Percentiles rank a stretch among this genome's conserved stretches.
Evolutionary conservation across 208 protist genomes (phyloP).

Genomic region (Zelonia costaricensis): DNA sequence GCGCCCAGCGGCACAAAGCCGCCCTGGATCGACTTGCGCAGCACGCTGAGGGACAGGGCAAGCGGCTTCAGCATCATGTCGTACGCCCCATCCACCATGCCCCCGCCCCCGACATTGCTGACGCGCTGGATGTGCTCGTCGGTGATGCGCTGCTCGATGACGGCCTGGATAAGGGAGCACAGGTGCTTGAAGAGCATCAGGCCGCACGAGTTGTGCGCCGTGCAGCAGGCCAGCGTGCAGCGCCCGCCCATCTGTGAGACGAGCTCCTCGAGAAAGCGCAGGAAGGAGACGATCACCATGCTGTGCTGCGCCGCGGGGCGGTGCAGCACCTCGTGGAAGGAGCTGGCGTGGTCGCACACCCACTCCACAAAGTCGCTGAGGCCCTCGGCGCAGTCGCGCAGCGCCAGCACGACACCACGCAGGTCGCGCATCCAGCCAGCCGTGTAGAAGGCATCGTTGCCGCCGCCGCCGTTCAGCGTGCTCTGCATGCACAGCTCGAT

Average conservation of each 20-base stretch:
- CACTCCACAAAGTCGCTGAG: constrained; percentile 81
- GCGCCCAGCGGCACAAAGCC: constrained; percentile 80
- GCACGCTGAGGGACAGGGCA: constrained; percentile 59
- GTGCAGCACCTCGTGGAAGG: constrained; percentile 46
- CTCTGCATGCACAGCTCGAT: constrained; percentile 74
- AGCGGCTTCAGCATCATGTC: constrained; percentile 83
- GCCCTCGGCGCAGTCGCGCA: constrained; percentile 40
- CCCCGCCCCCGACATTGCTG: constrained; percentile 12
- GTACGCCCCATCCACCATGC: constrained; percentile 47
- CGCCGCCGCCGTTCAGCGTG: constrained; percentile 47
- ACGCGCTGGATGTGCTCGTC: constrained; percentile 53
- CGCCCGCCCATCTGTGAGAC: constrained; percentile 48
- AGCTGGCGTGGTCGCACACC: constrained; percentile 52
- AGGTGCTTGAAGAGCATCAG: constrained; percentile 81
- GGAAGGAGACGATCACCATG: constrained; percentile 68
- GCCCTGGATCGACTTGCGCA: constrained; percentile 61
- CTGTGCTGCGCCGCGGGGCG: constrained; percentile 41
- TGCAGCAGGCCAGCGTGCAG: constrained; percentile 40
- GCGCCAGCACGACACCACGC: constrained; percentile 60
- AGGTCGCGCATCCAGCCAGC: constrained; percentile 88
- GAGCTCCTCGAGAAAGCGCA: constrained; percentile 74
- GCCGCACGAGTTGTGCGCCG: constrained; percentile 67
- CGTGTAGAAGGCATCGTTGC: constrained; percentile 56
- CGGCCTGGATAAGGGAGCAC: constrained; percentile 50
- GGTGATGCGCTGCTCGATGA: constrained; percentile 69